Evolutionary conservation across 768 basidiomycete genomes (phyloP).

Genomic region (Leucosporidium creatinivorum): DNA sequence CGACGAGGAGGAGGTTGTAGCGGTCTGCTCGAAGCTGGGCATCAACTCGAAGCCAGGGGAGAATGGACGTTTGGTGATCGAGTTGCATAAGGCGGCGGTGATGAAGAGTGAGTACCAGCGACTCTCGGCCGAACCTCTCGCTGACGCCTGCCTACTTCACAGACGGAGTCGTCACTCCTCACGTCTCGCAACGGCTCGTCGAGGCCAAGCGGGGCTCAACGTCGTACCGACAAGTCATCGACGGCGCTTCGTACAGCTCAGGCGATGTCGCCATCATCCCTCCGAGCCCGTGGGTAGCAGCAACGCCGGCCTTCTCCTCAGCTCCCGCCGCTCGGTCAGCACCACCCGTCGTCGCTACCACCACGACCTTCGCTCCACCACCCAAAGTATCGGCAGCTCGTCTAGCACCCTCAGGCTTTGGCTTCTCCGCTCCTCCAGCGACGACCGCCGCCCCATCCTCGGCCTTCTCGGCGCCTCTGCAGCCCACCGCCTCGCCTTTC

Average conservation of each 20-base stretch:
- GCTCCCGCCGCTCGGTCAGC: not conserved
- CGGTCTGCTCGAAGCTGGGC: slow-evolving; percentile 38
- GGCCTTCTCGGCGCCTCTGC: slow-evolving; percentile 40
- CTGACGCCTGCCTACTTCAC: slow-evolving; percentile 22
- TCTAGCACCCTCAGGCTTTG: not conserved
- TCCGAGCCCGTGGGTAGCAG: slow-evolving; percentile 40
- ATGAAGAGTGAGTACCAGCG: slow-evolving; percentile 23
- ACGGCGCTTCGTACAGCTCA: slow-evolving; percentile 37
- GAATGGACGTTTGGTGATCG: slow-evolving; percentile 15
- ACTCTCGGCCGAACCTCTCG: not conserved
- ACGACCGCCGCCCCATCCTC: not conserved
- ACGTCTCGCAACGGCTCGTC: slow-evolving; percentile 37
- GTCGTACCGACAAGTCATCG: slow-evolving; percentile 39
- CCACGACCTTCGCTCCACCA: not conserved
- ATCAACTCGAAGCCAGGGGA: slow-evolving; percentile 32
- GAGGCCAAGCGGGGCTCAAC: slow-evolving; percentile 39
- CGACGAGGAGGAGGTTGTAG: slow-evolving; percentile 38
- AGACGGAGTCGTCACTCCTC: slow-evolving; percentile 36
- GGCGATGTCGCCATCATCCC: slow-evolving; percentile 33
- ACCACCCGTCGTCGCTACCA: not conserved
- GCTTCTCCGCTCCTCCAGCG: not conserved
- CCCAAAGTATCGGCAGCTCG: not conserved
- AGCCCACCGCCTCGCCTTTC: slow-evolving; percentile 36
- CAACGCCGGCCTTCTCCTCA: slow-evolving; percentile 28
- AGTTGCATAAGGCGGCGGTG: slow-evolving; percentile 26